phyloP scores from a whole-genome alignment of 192 early-diverging fungal genomes.

The Entophlyctis luteolus region DNA sequence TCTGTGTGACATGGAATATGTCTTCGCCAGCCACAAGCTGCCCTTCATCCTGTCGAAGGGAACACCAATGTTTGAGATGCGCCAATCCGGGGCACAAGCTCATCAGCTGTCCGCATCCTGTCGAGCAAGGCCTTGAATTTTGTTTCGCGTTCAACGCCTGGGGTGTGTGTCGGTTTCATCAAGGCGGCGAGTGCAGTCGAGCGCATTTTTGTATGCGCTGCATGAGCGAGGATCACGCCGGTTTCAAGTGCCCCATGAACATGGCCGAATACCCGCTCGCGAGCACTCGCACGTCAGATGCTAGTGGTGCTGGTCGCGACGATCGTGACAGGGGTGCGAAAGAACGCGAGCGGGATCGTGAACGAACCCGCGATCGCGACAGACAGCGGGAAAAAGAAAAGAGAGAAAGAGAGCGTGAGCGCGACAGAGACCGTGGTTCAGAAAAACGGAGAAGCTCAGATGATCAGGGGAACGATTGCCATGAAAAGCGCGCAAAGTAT shows the following conservation, averaged over 20 bases:
- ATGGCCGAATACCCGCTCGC: conserved; percentile 14
- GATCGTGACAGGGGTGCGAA: neutral
- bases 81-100: conserved; percentile 11
- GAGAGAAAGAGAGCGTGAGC: neutral
- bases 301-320: neutral
- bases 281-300: too few species aligned
- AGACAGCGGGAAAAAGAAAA: neutral
- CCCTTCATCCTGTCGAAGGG: neutral
- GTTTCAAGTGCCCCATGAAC: conserved; percentile 24
- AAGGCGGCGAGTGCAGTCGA: conserved; percentile 15
- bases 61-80: conserved; percentile 20
- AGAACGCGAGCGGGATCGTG: neutral
- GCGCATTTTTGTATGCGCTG: conserved; percentile 28
- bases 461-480: neutral
- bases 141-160: conserved; percentile 34
- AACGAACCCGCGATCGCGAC: neutral
- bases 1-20: conserved; percentile 31
- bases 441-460: neutral
- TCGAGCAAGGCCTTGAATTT: conserved; percentile 20
- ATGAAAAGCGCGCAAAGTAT: neutral
- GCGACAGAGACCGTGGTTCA: neutral
- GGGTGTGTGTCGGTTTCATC: conserved; percentile 25
- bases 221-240: conserved; percentile 20
- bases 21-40: conserved; percentile 4
- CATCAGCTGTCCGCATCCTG: conserved; percentile 20